A percentile compares a stretch with the other conserved stretches of the same genome.
Conservation (phyloP, 495 filamentous ascomycete genomes). For the Tuber calosporum region DNA sequence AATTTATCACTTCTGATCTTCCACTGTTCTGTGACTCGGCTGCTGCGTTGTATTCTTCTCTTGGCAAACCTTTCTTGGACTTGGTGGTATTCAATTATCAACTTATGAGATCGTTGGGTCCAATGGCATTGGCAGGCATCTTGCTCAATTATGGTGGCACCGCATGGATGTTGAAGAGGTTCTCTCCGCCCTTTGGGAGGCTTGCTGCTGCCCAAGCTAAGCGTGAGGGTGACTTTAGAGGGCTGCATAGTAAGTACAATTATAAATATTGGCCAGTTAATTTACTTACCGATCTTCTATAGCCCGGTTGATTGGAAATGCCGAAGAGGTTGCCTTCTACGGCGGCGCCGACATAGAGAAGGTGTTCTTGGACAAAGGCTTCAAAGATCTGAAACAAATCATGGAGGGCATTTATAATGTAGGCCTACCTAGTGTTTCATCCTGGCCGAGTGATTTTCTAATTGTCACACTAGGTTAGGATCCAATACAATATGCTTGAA, state of each 20-base stretch:
- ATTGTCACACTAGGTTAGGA: constrained; percentile 56
- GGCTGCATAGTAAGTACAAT: constrained; percentile 58
- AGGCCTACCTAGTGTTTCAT: constrained; percentile 4
- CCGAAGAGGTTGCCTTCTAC: constrained; percentile 98
- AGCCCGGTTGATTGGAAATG: constrained; percentile 79
- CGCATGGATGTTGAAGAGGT: constrained; percentile 71
- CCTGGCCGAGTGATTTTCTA: constrained; percentile 13
- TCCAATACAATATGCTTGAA: constrained; percentile 97
- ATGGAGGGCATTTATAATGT: constrained; percentile 91
- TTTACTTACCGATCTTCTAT: constrained; percentile 13
- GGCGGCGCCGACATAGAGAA: constrained; percentile 90
- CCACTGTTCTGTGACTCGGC: constrained; percentile 89
- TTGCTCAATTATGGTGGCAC: constrained; percentile 87
- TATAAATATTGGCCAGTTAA: not conserved
- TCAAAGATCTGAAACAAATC: constrained; percentile 80
- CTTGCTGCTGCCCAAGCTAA: constrained; percentile 90
- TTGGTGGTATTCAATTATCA: constrained; percentile 96
- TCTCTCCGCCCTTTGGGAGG: constrained; percentile 93
- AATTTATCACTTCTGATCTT: constrained; percentile 96
- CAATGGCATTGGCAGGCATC: constrained; percentile 77
- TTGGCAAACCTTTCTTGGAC: constrained; percentile 94
- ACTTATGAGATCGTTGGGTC: constrained; percentile 83
- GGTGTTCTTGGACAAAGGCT: constrained; percentile 77
- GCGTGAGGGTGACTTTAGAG: constrained; percentile 87
- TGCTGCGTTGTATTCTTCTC: constrained; percentile 86